A percentile compares a stretch with the other conserved stretches of the same genome.
phyloP scores from a whole-genome alignment of 164 flowering plant genomes.

The Magnolia sinica region DNA sequence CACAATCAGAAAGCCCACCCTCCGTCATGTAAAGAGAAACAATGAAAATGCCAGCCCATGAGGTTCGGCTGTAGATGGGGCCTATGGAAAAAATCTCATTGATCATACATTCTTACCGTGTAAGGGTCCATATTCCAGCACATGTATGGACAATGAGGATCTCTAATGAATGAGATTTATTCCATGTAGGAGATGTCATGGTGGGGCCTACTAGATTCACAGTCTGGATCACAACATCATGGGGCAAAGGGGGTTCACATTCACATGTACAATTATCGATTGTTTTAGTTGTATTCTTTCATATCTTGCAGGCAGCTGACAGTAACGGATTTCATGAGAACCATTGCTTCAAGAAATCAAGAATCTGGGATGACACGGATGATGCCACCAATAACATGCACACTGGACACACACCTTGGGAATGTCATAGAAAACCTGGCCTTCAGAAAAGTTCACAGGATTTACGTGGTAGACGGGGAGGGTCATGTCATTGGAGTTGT shows the following conservation, averaged over 20 bases:
- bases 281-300: neutral
- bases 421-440: slow-evolving; percentile 66
- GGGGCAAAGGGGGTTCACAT: neutral
- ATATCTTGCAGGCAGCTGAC: slow-evolving; percentile 59
- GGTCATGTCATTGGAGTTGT: slow-evolving; percentile 62
- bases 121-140: too few relatives aligned
- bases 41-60: too few relatives aligned
- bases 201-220: too few relatives aligned
- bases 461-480: slow-evolving; percentile 51
- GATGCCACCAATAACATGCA: slow-evolving; percentile 68
- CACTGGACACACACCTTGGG: slow-evolving; percentile 46
- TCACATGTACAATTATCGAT: neutral
- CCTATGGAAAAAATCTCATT: too few relatives aligned
- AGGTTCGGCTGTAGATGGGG: too few relatives aligned
- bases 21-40: too few relatives aligned
- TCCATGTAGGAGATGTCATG: too few relatives aligned
- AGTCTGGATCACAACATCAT: too few relatives aligned
- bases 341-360: slow-evolving; percentile 32
- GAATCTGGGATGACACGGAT: slow-evolving; percentile 30
- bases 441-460: slow-evolving; percentile 63
- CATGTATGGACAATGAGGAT: too few relatives aligned
- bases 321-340: slow-evolving; percentile 59
- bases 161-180: too few relatives aligned
- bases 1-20: too few relatives aligned
- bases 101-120: too few relatives aligned